phyloP scores from a whole-genome alignment of 2,329 filamentous ascomycete genomes.

The Fusarium sp. region DNA sequence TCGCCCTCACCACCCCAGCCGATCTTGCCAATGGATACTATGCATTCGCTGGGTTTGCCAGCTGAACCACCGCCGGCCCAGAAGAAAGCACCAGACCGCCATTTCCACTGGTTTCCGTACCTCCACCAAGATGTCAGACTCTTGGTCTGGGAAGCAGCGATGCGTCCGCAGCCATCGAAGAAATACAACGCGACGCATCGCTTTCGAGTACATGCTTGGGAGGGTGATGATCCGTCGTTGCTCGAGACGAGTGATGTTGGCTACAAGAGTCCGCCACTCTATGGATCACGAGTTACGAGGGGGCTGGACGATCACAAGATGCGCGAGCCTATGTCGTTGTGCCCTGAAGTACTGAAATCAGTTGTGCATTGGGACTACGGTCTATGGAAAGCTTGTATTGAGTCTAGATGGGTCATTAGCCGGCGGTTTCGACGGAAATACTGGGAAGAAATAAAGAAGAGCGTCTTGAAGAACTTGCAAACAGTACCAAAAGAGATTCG shows the following conservation, averaged over 20 bases:
- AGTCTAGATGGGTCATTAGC: background rate
- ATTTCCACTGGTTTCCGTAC: background rate
- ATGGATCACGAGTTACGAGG: background rate
- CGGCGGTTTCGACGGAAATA: background rate
- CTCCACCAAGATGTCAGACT: background rate
- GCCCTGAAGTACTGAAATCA: background rate
- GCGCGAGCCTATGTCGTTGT: background rate
- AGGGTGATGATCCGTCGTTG: fast-evolving
- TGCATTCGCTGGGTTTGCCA: no score
- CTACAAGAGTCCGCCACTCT: background rate
- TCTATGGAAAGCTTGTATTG: background rate
- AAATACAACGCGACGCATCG: background rate
- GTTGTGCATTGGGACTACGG: background rate
- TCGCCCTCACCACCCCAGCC: background rate
- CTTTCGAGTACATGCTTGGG: background rate
- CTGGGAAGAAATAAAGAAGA: background rate
- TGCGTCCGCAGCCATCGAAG: background rate
- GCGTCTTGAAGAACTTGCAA: background rate
- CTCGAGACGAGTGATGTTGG: background rate
- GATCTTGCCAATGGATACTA: background rate
- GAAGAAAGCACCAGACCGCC: background rate
- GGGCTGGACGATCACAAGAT: no score
- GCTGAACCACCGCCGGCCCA: no score
- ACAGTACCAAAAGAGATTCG: no score
- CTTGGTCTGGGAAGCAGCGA: background rate